These are phyloP conservation scores for Rhizopogon sp. DNA, from an alignment of 768 basidiomycete genomes.

Conservation along the genomic window DNA sequence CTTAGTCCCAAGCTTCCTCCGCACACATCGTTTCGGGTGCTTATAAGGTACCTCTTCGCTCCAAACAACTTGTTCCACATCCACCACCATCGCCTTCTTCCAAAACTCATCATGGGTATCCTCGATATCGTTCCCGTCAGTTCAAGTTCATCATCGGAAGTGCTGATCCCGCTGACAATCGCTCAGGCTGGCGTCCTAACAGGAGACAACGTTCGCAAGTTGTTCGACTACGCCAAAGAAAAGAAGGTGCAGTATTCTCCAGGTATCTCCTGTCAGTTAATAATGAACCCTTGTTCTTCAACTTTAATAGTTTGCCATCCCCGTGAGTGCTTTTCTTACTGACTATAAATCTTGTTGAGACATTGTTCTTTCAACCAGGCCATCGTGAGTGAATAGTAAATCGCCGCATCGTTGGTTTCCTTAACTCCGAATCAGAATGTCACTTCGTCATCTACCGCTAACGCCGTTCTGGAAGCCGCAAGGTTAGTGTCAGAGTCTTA, in stretches of 20 bases:
- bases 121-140: constrained; percentile 83
- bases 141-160: not conserved
- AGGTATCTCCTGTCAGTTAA: not conserved
- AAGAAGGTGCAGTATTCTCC: constrained; percentile 57
- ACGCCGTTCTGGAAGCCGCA: constrained; percentile 94
- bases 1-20: not conserved
- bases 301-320: constrained; percentile 67
- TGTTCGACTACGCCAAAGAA: constrained; percentile 92
- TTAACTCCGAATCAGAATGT: constrained; percentile 60
- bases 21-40: not conserved
- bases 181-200: constrained; percentile 88
- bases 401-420: not conserved
- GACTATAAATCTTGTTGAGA: not conserved
- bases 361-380: constrained; percentile 38
- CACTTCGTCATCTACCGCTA: constrained; percentile 92
- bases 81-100: not conserved
- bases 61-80: constrained; percentile 1
- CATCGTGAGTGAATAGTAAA: constrained; percentile 51
- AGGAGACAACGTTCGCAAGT: constrained; percentile 89
- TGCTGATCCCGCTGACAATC: constrained; percentile 5
- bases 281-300: constrained; percentile 8
- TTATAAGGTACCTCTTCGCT: constrained; percentile 4
- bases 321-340: constrained; percentile 46
- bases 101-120: constrained; percentile 53
- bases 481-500: constrained; percentile 41